These are phyloP conservation scores for Aspergillus piperis DNA, from an alignment of 2,329 filamentous ascomycete genomes.

Conservation along the genomic window DNA sequence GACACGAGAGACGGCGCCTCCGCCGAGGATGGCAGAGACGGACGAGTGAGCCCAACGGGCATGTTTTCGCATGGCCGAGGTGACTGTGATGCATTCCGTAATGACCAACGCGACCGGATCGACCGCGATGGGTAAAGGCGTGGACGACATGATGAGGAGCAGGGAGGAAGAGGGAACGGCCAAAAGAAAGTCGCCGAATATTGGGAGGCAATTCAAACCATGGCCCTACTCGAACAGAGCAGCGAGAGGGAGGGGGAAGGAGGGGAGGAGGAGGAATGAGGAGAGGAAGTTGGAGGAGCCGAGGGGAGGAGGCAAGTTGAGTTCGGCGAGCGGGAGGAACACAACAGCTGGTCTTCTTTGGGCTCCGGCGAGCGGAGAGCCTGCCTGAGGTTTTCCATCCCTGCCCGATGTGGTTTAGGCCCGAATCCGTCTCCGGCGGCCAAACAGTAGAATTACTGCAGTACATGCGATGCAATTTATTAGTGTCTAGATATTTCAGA, in stretches of 20 bases:
- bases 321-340: slow-evolving; percentile 15
- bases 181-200: slow-evolving; percentile 17
- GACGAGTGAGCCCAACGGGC: slow-evolving; percentile 94
- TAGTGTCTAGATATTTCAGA: too few relatives aligned
- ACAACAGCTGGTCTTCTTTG: slow-evolving; percentile 23
- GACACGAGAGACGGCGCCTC: slow-evolving; percentile 54
- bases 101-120: slow-evolving; percentile 92
- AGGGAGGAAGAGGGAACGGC: slow-evolving; percentile 18
- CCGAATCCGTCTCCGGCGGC: background rate
- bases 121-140: slow-evolving; percentile 71
- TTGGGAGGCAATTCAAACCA: slow-evolving; percentile 21
- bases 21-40: slow-evolving; percentile 91
- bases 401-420: slow-evolving; percentile 18
- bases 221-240: slow-evolving; percentile 14
- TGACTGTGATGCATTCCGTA: slow-evolving; percentile 98
- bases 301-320: background rate
- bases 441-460: background rate
- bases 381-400: background rate
- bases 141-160: slow-evolving; percentile 35
- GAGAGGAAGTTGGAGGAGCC: background rate
- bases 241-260: background rate
- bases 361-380: slow-evolving; percentile 17
- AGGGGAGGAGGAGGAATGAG: background rate
- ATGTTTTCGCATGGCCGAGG: slow-evolving; percentile 97
- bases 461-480: too few relatives aligned